Evolutionary conservation across 208 protist species (phyloP), one percentile per base, ranked within the genome.

Genomic region (Wallacemonas sp.): DNA sequence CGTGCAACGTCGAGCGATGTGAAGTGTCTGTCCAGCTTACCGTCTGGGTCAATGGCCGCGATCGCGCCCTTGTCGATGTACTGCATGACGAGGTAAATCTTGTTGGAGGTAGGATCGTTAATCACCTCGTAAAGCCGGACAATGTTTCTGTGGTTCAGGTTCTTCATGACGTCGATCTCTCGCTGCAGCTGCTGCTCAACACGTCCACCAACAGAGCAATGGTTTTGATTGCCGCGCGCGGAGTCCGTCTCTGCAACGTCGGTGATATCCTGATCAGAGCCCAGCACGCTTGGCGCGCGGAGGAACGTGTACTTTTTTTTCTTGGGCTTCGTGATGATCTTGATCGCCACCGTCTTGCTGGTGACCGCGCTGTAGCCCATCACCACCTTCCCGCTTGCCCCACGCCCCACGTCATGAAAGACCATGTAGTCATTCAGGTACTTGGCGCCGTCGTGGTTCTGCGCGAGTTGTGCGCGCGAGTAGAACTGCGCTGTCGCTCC

Each of bases 81-180:
- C 71, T 94, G 86, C 74, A 95, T 87, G 6, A 97, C 87, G n/a
- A 95, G 61, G 45, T 91, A 95, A 21, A 97, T 54, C 55, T 84
- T 91, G 42, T 95, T 85, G n/a, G 77, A 65, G 17, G 46, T 44
- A 2, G 84, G 88, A 66, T 98, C 95, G 59, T 98, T 89, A 46
- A 98, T 97, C 13, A 98, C 92, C 66, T 98, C 94, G 58, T 85
- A 90, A 10, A 98, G 55, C 33, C 72, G 46, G 3, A 98, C 90
- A 45, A 98, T 79, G 71, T 97, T 97, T 13, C 76, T 79, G 65
- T 98, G 96, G 30, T 85, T 55, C 17, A 98, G 57, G 50, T 97
- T 97, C 71, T 97, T 98, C 82, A 98, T 83, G 39, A 98, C 92
- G 2, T 93, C 90, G 67, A 98, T 94, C 59, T 98, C 94, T 8